Conservation (phyloP, 495 filamentous ascomycete species). For the Lentithecium fluviatile region DNA sequence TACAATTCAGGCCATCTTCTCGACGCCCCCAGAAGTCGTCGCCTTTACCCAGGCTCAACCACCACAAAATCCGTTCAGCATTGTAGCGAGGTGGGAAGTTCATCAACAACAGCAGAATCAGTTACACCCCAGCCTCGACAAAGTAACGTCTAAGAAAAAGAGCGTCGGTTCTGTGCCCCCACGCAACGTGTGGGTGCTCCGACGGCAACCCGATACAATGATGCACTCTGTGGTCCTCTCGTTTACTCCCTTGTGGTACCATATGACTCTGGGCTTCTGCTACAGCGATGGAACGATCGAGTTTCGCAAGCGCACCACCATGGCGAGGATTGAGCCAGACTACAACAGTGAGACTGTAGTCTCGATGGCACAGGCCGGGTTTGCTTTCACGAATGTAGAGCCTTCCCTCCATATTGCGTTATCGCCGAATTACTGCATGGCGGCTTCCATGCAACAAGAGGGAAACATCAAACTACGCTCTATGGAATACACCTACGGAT, state of each 20-base stretch:
- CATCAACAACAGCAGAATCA: conserved; percentile 53
- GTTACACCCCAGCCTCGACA: conserved; percentile 72
- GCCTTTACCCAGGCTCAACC: conserved; percentile 51
- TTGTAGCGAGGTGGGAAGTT: conserved; percentile 77
- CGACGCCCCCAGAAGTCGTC: conserved; percentile 51
- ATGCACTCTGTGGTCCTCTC: conserved; percentile 68
- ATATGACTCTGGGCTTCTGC: conserved; percentile 64
- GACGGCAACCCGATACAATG: conserved; percentile 62
- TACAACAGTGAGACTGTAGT: conserved; percentile 63
- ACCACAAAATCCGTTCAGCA: conserved; percentile 60
- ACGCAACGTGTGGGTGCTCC: conserved; percentile 56
- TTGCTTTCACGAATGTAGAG: conserved; percentile 57
- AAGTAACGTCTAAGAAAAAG: conserved; percentile 64
- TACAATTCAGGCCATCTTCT: conserved; percentile 69
- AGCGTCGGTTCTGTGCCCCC: conserved; percentile 40
- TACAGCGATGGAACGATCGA: conserved; percentile 76
- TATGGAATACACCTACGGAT: conserved; percentile 53
- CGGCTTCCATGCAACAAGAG: conserved; percentile 63
- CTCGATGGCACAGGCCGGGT: conserved; percentile 69
- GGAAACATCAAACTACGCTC: conserved; percentile 61
- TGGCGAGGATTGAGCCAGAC: conserved; percentile 62
- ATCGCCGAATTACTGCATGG: conserved; percentile 71
- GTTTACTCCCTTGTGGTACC: conserved; percentile 62
- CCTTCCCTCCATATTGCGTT: conserved; percentile 57
- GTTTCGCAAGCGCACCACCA: conserved; percentile 69